Base-by-base conservation (phyloP, 2,329 filamentous ascomycete species). In the Amauroascus verrucosus region DNA sequence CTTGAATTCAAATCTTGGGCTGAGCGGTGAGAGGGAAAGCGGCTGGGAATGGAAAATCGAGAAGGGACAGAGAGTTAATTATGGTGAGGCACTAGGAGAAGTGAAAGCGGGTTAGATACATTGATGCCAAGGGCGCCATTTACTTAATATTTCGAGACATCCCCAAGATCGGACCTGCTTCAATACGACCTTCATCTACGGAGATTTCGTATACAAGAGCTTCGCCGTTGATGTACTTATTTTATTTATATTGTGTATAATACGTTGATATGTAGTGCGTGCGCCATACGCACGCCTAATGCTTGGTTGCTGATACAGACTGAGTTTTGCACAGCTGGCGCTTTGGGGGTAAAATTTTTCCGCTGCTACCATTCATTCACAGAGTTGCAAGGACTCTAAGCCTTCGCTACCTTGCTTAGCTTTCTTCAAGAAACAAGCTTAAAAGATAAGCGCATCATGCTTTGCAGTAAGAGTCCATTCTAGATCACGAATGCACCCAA, bases 31-130 rank as follows among this genome's bases (percentile, higher is more conserved):
- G 49, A 72, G 77, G 51, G 80, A 76, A 54, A 80, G 78, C 13
- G 89, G 89, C 0, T 97, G 88, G 80, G 80, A 77, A 57, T 98
- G 93, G 91, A 78, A 77, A 26, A 85, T 97, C 47, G 81, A 91
- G 65, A 88, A 88, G 70, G 93, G 91, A 0, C 86, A 91, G 73
- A 86, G 77, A 62, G 81, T 98, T 57, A 89, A 89, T 73, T 85
- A 97, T 73, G 93, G 93, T 2, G 79, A 98, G 72, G 83, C 85
- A 6, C 68, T 98, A 55, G 93, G 91, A 0, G 82, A 78, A 64
- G 84, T 95, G 9, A 49, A 45, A 30, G 30, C n/a, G 20, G 32
- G 30, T 3, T 46, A 40, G 14, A 18, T 1, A 20, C 16, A 35
- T 16, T 24, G 18, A 22, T 24, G 8, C 13, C 16, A 14, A 41